Evolutionary conservation across 1,284 basidiomycete species (phyloP).

Genomic region (Irpex lacteus): DNA sequence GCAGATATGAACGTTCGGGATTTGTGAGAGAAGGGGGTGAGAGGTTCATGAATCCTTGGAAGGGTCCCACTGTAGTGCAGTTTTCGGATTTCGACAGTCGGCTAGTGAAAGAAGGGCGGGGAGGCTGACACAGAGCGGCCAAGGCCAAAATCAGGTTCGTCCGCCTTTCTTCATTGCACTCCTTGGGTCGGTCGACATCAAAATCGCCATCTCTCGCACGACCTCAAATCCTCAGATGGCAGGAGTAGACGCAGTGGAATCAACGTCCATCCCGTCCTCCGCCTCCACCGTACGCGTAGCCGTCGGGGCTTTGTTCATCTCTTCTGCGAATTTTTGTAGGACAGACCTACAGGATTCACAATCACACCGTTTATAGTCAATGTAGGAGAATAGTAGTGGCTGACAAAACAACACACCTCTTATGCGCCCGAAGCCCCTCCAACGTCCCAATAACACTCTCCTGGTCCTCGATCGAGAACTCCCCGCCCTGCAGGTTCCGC

Average conservation of each 20-base stretch:
- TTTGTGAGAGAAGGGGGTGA: too few relatives aligned
- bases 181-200: background rate
- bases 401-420: conserved; percentile 47
- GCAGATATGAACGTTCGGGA: too few relatives aligned
- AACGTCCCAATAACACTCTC: conserved; percentile 65
- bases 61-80: too few relatives aligned
- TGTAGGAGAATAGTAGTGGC: too few relatives aligned
- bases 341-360: conserved; percentile 38
- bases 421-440: conserved; percentile 52
- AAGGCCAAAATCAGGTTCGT: background rate
- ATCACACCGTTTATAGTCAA: too few relatives aligned
- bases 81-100: too few relatives aligned
- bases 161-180: background rate
- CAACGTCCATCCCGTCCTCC: conserved; percentile 26
- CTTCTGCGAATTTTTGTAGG: conserved; percentile 38
- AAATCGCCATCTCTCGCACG: background rate
- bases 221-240: conserved; percentile 8
- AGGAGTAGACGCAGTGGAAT: conserved; percentile 54
- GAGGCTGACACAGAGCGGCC: background rate
- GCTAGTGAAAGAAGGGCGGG: too few relatives aligned
- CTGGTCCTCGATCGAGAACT: conserved; percentile 60
- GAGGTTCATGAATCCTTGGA: too few relatives aligned
- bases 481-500: conserved; percentile 57
- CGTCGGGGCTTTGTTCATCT: conserved; percentile 25
- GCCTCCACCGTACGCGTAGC: conserved; percentile 32